phyloP scores from a whole-genome alignment of 176 grass and related monocot species.

The Lolium rigidum region DNA sequence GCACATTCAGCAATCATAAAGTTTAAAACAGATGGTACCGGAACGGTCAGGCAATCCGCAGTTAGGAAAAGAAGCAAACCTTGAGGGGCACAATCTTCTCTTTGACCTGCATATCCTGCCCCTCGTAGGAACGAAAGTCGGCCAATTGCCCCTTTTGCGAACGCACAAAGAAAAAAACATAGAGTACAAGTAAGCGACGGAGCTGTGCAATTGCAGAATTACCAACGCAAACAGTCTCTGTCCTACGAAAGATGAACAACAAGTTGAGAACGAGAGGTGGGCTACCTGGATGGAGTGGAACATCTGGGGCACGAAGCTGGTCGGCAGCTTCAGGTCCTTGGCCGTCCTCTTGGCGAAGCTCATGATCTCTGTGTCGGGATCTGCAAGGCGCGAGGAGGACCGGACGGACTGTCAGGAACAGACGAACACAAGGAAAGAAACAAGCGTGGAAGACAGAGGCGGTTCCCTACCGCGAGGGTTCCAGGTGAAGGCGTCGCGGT shows the following conservation, averaged over 20 bases:
- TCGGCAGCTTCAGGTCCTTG: slow-evolving; percentile 89
- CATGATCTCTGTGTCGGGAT: slow-evolving; percentile 85
- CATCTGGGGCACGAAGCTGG: slow-evolving; percentile 80
- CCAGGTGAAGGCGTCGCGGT: slow-evolving; percentile 93
- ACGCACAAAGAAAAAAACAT: not conserved
- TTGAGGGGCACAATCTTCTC: slow-evolving; percentile 96
- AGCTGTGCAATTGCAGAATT: not conserved
- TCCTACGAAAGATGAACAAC: not conserved
- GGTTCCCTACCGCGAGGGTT: slow-evolving; percentile 70
- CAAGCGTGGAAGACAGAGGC: not conserved
- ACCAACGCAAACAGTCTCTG: not conserved
- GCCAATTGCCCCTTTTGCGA: slow-evolving; percentile 68
- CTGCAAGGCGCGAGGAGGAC: slow-evolving; percentile 33
- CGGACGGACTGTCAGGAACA: not conserved
- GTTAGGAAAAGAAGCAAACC: slow-evolving; percentile 49
- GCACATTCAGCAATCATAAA: slow-evolving; percentile 34
- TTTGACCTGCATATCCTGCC: slow-evolving; percentile 94
- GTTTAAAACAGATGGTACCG: not conserved
- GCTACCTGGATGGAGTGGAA: slow-evolving; percentile 86
- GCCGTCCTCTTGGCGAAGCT: slow-evolving; percentile 88
- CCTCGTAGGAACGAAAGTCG: slow-evolving; percentile 88
- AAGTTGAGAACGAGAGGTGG: not conserved
- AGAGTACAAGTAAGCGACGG: not conserved
- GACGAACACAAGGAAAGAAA: not conserved
- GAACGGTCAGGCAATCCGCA: not conserved